Conservation (phyloP, 2,329 filamentous ascomycete species). For the Aureobasidium sp. region DNA sequence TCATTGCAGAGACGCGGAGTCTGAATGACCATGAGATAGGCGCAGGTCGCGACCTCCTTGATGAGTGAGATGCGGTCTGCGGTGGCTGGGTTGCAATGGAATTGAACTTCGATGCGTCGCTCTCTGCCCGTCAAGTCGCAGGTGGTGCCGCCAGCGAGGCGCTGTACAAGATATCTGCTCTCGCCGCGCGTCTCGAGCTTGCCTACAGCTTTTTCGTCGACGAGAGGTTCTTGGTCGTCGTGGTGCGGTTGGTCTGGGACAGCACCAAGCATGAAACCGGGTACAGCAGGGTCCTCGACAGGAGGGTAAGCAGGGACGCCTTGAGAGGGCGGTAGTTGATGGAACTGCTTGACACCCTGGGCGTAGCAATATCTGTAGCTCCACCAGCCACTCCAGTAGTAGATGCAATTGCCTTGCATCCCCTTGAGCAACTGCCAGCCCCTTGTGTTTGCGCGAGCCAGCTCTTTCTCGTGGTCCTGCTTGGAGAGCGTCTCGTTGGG, state of each 20-base stretch:
- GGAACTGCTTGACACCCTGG: conserved; percentile 80
- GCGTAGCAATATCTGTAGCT: conserved; percentile 93
- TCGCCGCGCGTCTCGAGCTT: conserved; percentile 70
- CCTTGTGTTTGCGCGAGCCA: conserved; percentile 64
- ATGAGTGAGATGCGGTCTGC: conserved; percentile 80
- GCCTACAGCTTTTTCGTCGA: conserved; percentile 23
- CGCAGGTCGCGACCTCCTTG: conserved; percentile 84
- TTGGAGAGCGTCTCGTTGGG: conserved; percentile 26
- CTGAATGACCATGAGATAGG: conserved; percentile 88
- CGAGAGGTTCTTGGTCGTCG: conserved; percentile 20
- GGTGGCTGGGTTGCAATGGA: conserved; percentile 68
- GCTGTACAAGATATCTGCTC: conserved; percentile 78
- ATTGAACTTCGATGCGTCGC: conserved; percentile 77
- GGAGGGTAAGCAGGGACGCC: conserved; percentile 62
- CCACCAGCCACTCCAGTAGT: conserved; percentile 86
- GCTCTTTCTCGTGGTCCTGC: conserved; percentile 70
- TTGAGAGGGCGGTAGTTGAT: conserved; percentile 64
- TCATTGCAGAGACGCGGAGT: conserved; percentile 84
- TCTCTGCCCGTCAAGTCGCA: conserved; percentile 80
- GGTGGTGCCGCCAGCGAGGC: conserved; percentile 66
- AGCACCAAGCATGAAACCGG: conserved; percentile 68
- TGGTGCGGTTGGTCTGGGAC: conserved; percentile 35
- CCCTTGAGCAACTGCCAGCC: conserved; percentile 73
- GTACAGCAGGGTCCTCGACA: conserved; percentile 64
- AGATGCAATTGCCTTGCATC: conserved; percentile 73